Base-by-base conservation (phyloP, 495 filamentous ascomycete genomes). In the Cladorrhinum samala region DNA sequence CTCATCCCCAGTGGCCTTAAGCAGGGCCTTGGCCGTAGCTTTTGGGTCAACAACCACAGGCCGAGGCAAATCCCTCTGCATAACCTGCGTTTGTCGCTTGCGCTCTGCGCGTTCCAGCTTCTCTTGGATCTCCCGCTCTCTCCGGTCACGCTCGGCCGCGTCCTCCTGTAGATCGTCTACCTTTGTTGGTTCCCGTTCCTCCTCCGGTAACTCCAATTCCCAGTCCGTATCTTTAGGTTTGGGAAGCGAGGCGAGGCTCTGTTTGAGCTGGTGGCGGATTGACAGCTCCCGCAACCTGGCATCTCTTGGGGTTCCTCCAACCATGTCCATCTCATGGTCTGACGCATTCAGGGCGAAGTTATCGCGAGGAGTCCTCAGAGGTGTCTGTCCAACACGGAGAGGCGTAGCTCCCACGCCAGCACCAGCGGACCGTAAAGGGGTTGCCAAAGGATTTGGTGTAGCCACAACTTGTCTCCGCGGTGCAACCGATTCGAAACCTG, bases 371-470 rank as follows among this genome's bases (percentile, higher is more conserved):
- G 93, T 98, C 14, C 89, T 83, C 73, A 95, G 75, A 8, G 93
- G 93, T 1, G 93, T 98, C 40, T 88, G 87, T 30, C 90, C 89
- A 9, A 79, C 74, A 11, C 75, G 75, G 66, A 83, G 74, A 9
- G 89, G 88, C 13, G 89, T 94, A 9, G 84, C 84, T 49, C 84
- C 87, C 37, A 84, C 71, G 11, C 83, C 89, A 60, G 80, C 81
- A 48, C 70, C 77, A n/a, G 74, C 77, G 58, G 83, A 74, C 44
- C 89, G 84, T 57, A 96, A 80, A 14, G 93, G 94, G 3, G 93
- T 98, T 9, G 93, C 91, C 72, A 98, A 76, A 18, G 93, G 93
- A 66, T 98, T 98, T 1, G 93, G 94, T 2, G 93, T 98, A 18
- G 88, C 77, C 25, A 95, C 79, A 16, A 85, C 76, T 56, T 94